These are phyloP conservation scores for Trametes cingulata DNA, from an alignment of 768 basidiomycete genomes.

Conservation along the genomic window DNA sequence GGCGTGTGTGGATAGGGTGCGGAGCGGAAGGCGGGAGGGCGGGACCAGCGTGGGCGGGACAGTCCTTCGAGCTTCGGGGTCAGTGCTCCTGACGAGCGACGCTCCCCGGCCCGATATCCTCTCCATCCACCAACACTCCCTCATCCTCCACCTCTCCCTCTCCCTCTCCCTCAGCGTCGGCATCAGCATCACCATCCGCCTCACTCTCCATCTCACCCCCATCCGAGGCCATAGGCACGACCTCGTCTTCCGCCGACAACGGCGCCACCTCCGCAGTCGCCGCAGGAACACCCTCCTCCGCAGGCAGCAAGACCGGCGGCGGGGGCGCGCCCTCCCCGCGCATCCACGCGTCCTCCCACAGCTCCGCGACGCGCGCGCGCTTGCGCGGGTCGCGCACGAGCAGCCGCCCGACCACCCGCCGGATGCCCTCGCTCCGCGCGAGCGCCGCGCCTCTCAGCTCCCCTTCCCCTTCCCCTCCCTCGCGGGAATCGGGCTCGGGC, in stretches of 20 bases:
- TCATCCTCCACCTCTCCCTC: constrained; percentile 23
- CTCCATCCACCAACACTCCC: constrained; percentile 33
- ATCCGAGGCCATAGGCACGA: neutral
- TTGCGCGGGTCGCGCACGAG: constrained; percentile 70
- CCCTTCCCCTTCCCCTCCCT: constrained; percentile 30
- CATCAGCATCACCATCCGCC: neutral
- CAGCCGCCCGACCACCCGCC: constrained; percentile 56
- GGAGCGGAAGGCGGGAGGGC: neutral
- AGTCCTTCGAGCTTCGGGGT: too few relatives aligned
- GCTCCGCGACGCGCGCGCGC: constrained; percentile 58
- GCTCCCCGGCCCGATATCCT: constrained; percentile 31
- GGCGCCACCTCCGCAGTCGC: neutral
- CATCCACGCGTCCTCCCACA: constrained; percentile 62
- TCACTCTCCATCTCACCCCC: too few relatives aligned
- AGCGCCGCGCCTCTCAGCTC: constrained; percentile 41
- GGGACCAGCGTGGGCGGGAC: neutral
- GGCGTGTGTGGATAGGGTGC: too few relatives aligned
- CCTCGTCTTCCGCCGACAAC: neutral
- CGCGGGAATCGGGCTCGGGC: constrained; percentile 41
- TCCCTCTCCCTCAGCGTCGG: neutral
- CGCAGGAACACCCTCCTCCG: constrained; percentile 5
- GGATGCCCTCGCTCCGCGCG: constrained; percentile 45
- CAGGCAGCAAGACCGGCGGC: constrained; percentile 20
- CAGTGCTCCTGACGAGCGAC: constrained; percentile 33
- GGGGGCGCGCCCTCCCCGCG: constrained; percentile 36